Evolutionary conservation across 768 basidiomycete genomes (phyloP).

Genomic region (Coprinellus micaceus): DNA sequence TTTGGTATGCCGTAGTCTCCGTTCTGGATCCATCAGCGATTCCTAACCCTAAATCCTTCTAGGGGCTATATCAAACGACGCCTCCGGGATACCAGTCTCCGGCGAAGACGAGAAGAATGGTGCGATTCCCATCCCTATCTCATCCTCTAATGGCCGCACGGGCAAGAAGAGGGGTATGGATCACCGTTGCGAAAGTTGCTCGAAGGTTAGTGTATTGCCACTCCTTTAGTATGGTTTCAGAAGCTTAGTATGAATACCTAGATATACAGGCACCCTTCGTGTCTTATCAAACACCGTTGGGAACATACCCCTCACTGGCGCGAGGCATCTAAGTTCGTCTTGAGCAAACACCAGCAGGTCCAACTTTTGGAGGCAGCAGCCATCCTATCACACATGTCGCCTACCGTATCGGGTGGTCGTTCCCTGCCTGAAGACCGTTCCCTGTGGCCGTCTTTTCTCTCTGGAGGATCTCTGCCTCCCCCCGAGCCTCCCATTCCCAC

Average conservation of each 20-base stretch:
- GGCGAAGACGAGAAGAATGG: slow-evolving; percentile 10
- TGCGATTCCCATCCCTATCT: slow-evolving; percentile 33
- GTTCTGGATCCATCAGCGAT: not conserved
- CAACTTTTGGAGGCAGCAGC: slow-evolving; percentile 95
- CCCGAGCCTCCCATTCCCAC: slow-evolving; percentile 30
- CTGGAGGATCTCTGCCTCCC: slow-evolving; percentile 63
- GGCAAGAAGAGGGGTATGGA: slow-evolving; percentile 81
- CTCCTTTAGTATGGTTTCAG: slow-evolving; percentile 4
- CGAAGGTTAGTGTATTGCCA: slow-evolving; percentile 61
- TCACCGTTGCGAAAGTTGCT: slow-evolving; percentile 91
- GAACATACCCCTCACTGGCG: slow-evolving; percentile 97
- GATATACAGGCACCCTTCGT: slow-evolving; percentile 90
- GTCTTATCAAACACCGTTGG: slow-evolving; percentile 97
- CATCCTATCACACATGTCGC: slow-evolving; percentile 85
- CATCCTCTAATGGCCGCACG: slow-evolving; percentile 18
- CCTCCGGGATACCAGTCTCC: slow-evolving; percentile 17
- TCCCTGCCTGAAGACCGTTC: slow-evolving; percentile 93
- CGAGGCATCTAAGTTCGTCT: slow-evolving; percentile 82
- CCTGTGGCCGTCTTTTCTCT: slow-evolving; percentile 84
- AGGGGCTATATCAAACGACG: slow-evolving; percentile 16
- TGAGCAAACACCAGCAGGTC: slow-evolving; percentile 97
- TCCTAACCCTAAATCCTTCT: not conserved
- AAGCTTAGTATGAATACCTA: slow-evolving; percentile 22
- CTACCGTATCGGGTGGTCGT: slow-evolving; percentile 53
- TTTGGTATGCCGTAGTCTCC: slow-evolving; percentile 17